These are phyloP conservation scores for Insectozyma bohioensis DNA, from an alignment of 1,139 yeast species.

Conservation along the genomic window DNA sequence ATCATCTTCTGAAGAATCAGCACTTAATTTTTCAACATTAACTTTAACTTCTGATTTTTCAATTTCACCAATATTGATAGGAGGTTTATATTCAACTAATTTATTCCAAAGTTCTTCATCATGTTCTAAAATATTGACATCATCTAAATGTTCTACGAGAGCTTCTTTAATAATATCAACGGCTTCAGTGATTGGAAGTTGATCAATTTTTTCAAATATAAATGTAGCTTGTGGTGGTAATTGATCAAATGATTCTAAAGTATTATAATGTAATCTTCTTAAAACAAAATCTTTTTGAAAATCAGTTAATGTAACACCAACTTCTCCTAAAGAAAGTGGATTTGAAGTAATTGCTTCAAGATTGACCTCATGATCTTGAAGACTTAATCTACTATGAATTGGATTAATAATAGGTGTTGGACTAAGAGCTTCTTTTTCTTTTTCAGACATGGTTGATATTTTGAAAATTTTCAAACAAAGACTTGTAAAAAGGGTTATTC, in stretches of 20 bases:
- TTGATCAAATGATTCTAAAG: slow-evolving; percentile 24
- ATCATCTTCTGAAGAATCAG: slow-evolving; percentile 11
- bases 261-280: slow-evolving; percentile 26
- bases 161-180: slow-evolving; percentile 19
- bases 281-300: slow-evolving; percentile 28
- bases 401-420: no score
- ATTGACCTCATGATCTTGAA: slow-evolving; percentile 18
- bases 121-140: slow-evolving; percentile 17
- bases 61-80: slow-evolving; percentile 3
- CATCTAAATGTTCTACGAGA: slow-evolving; percentile 19
- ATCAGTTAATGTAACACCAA: slow-evolving; percentile 23
- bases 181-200: slow-evolving; percentile 21
- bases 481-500: no score
- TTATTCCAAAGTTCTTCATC: slow-evolving; percentile 7
- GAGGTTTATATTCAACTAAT: slow-evolving; percentile 2
- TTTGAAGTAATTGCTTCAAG: slow-evolving; percentile 18
- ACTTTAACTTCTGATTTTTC: slow-evolving; percentile 4
- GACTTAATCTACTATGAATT: slow-evolving; percentile 5
- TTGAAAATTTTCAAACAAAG: no score
- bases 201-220: slow-evolving; percentile 29
- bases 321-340: slow-evolving; percentile 22
- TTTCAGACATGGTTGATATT: no score
- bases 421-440: no score
- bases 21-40: slow-evolving; percentile 1
- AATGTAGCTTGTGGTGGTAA: slow-evolving; percentile 27